These are phyloP conservation scores for Aspergillus phoenicis DNA, from an alignment of 2,329 filamentous ascomycete genomes.

Conservation along the genomic window DNA sequence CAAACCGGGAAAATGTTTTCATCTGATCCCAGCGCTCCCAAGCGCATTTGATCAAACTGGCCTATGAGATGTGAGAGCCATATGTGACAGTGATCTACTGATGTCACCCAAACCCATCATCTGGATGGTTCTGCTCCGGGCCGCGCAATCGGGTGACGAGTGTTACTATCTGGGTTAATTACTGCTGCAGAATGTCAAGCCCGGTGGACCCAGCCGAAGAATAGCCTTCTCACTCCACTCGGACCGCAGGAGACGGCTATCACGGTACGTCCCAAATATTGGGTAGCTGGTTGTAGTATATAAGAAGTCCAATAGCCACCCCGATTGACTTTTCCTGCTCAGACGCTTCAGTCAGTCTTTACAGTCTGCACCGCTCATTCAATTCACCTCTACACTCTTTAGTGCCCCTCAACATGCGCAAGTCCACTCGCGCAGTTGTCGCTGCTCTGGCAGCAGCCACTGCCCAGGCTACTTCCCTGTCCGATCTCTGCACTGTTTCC, in stretches of 20 bases:
- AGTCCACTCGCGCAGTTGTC: constrained; percentile 7
- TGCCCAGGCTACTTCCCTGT: constrained; percentile 27
- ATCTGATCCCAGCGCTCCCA: background rate
- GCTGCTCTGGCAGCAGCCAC: constrained; percentile 14
- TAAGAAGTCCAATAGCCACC: background rate
- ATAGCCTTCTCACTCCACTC: background rate
- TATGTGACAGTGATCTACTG: background rate
- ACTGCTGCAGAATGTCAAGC: constrained; percentile 5
- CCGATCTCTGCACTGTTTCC: constrained; percentile 47
- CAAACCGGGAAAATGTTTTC: background rate
- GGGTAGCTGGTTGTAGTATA: background rate
- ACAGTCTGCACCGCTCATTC: background rate
- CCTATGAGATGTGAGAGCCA: background rate
- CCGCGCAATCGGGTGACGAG: constrained; percentile 10
- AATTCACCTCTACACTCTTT: background rate
- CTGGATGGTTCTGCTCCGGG: background rate
- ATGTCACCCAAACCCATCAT: background rate
- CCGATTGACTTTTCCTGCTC: too few relatives aligned
- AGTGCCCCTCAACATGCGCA: constrained; percentile 3
- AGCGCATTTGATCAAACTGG: background rate
- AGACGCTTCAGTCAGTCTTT: background rate
- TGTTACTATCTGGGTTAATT: background rate
- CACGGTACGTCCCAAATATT: background rate
- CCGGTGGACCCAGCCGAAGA: background rate
- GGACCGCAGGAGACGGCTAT: background rate